These are phyloP conservation scores for Astraeus odoratus DNA, from an alignment of 768 basidiomycete species.

Conservation along the genomic window DNA sequence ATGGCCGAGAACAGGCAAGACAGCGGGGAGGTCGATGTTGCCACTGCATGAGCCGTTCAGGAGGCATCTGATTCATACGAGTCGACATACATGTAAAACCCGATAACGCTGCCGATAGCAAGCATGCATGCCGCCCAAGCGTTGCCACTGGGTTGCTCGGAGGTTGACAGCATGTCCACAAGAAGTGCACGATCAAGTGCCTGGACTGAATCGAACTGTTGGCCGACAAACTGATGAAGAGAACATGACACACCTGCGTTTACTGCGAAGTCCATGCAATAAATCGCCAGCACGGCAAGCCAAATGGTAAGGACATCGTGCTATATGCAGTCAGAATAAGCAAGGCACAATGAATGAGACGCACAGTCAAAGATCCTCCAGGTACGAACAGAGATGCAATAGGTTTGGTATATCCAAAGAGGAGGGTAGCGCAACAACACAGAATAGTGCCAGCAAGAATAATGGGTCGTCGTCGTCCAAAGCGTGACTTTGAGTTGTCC, in stretches of 20 bases:
- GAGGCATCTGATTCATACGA: too few species aligned
- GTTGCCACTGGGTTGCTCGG: slow-evolving; percentile 76
- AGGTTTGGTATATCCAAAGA: slow-evolving; percentile 76
- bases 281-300: slow-evolving; percentile 69
- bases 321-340: slow-evolving; percentile 24
- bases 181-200: slow-evolving; percentile 87
- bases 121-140: slow-evolving; percentile 97
- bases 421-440: slow-evolving; percentile 64
- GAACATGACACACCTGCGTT: slow-evolving; percentile 37
- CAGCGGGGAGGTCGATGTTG: slow-evolving; percentile 63
- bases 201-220: slow-evolving; percentile 55
- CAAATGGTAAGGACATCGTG: slow-evolving; percentile 64
- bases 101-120: slow-evolving; percentile 76
- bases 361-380: slow-evolving; percentile 28
- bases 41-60: slow-evolving; percentile 47
- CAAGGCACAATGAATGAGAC: slow-evolving; percentile 5
- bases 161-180: slow-evolving; percentile 74
- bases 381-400: slow-evolving; percentile 47
- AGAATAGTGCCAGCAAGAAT: slow-evolving; percentile 68
- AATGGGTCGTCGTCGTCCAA: slow-evolving; percentile 81
- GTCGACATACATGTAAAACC: slow-evolving; percentile 77
- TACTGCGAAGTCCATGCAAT: slow-evolving; percentile 59
- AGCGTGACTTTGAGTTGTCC: slow-evolving; percentile 76
- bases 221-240: too few species aligned
- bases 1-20: slow-evolving; percentile 69